A percentile compares a stretch with the other conserved stretches of the same genome.
Conservation (phyloP, 208 protist species). For the Spongospora subterranea region DNA sequence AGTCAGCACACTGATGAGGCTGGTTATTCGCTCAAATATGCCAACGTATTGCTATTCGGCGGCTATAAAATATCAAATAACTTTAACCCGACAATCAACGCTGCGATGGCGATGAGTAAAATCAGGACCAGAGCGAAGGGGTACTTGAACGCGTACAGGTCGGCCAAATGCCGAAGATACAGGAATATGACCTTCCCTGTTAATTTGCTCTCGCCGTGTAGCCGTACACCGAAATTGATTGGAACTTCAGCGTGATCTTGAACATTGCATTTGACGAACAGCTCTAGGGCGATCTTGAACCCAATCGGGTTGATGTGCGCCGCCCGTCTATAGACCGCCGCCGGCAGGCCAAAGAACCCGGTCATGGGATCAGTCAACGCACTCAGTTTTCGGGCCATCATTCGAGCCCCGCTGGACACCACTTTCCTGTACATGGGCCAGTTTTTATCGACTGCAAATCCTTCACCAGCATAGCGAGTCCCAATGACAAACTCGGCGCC, state of each 20-base stretch:
- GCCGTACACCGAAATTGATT: slow-evolving; percentile 59
- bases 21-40: not conserved
- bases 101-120: slow-evolving; percentile 21
- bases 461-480: slow-evolving; percentile 62
- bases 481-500: slow-evolving; percentile 65
- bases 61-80: not conserved
- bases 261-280: slow-evolving; percentile 65
- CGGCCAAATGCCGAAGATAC: slow-evolving; percentile 63
- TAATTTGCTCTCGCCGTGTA: slow-evolving; percentile 67
- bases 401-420: slow-evolving; percentile 65
- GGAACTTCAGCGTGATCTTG: slow-evolving; percentile 62
- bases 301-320: slow-evolving; percentile 63
- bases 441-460: slow-evolving; percentile 52
- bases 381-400: slow-evolving; percentile 66
- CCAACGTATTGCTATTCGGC: not conserved
- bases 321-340: slow-evolving; percentile 67
- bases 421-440: slow-evolving; percentile 65
- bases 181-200: slow-evolving; percentile 66
- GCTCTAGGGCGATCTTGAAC: slow-evolving; percentile 72
- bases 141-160: slow-evolving; percentile 66
- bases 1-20: too few species aligned
- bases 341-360: slow-evolving; percentile 71
- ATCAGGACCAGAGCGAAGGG: slow-evolving; percentile 58
- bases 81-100: not conserved
- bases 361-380: slow-evolving; percentile 71